Evolutionary conservation across 2,329 filamentous ascomycete species (phyloP), one percentile per base, ranked within the genome.

Genomic region (Trichophyton mentagrophytes): DNA sequence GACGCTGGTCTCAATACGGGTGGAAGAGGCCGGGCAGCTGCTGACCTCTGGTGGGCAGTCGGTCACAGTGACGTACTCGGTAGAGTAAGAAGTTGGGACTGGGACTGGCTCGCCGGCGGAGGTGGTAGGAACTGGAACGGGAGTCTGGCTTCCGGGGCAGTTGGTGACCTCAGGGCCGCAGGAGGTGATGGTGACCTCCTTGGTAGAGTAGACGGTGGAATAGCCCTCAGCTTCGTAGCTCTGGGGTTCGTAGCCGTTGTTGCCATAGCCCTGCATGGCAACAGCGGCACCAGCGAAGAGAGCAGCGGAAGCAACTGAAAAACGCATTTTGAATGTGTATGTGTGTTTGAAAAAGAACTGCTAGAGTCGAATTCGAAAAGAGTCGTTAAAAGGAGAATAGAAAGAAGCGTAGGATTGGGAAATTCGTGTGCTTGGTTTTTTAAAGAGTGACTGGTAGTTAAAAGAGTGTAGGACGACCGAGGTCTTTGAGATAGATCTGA

Each of bases 161-260:
- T 86, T 69, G 72, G 81, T 80, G 69, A 86, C 82, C 63, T 78
- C 78, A 57, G 82, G 76, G 62, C 74, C 78, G 78, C 82, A 85
- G 59, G 80, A 82, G 73, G 81, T 85, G 79, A 85, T 76, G 74
- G 83, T 85, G 67, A 82, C 76, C 70, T 79, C 77, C 70, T 83
- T 77, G 66, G 80, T 83, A 70, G 76, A 74, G 79, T 81, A 83
- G 75, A 84, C 75, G 69, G 81, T 78, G 66, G 70, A 61, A 15
- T 57, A 40, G 53, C 53, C 53, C 27, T n/a, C 15, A 4, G 56
- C 38, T 38, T 58, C 69, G 58, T 63, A 61, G 67, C 55, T 33
- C 17, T 25, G 33, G 15, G n/a, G 30, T 30, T 57, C 55, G 33
- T 57, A 57, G 55, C 55, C 55, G 40, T n/a, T 59, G 57, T 46